A percentile compares a stretch with the other conserved stretches of the same genome.
Evolutionary conservation across 139 green algal genomes (phyloP).

Genomic region (Coccomyxa sp.): DNA sequence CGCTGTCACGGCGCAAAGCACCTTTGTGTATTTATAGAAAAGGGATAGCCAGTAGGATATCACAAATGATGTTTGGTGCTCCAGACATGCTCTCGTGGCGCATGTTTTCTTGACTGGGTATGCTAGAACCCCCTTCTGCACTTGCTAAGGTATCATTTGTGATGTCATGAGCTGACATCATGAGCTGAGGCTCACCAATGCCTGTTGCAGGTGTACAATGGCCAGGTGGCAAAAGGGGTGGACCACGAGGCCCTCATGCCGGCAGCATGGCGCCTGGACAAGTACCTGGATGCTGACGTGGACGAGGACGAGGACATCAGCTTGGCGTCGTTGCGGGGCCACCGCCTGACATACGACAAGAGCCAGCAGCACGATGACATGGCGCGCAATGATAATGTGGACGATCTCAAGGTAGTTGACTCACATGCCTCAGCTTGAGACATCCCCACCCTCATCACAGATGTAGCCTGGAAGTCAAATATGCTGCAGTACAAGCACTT

Average conservation of each 20-base stretch:
- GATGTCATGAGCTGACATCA: not conserved
- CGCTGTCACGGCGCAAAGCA: too few relatives aligned
- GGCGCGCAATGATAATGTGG: slow-evolving; percentile 52
- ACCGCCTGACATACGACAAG: slow-evolving; percentile 43
- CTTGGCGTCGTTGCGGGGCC: slow-evolving; percentile 36
- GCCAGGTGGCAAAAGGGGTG: slow-evolving; percentile 52
- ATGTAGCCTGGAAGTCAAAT: not conserved
- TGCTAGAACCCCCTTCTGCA: not conserved
- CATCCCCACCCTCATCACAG: not conserved
- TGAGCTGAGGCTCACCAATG: not conserved
- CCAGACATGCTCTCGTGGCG: not conserved
- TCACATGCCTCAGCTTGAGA: not conserved
- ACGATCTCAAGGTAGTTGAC: slow-evolving; percentile 34
- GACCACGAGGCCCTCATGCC: slow-evolving; percentile 69
- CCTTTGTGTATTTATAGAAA: not conserved
- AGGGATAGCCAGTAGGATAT: not conserved
- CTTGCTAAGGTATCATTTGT: not conserved
- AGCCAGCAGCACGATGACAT: slow-evolving; percentile 43
- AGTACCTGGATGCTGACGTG: slow-evolving; percentile 14
- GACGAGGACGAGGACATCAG: slow-evolving; percentile 33
- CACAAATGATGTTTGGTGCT: too few relatives aligned
- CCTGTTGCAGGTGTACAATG: slow-evolving; percentile 26
- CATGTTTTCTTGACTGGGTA: not conserved
- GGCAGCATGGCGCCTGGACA: slow-evolving; percentile 63
- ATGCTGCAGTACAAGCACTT: not conserved